These are phyloP conservation scores for Pseudogymnoascus sp. DNA, from an alignment of 2,329 filamentous ascomycete genomes.

Conservation along the genomic window DNA sequence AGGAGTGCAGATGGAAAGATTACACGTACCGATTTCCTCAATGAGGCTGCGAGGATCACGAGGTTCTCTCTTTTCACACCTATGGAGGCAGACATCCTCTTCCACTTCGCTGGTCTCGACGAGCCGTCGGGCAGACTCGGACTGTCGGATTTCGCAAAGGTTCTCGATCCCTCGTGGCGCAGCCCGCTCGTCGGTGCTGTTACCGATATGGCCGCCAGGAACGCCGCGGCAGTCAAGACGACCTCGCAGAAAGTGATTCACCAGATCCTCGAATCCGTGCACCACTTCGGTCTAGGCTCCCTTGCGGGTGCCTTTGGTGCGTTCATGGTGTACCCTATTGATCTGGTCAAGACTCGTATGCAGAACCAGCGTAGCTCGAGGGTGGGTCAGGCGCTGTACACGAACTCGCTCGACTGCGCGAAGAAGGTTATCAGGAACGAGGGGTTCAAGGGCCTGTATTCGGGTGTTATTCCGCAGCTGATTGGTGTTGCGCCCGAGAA, in stretches of 20 bases:
- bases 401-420: constrained; percentile 94
- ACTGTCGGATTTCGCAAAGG: constrained; percentile 82
- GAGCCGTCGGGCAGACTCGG: constrained; percentile 79
- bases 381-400: constrained; percentile 84
- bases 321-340: constrained; percentile 99
- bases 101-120: constrained; percentile 93
- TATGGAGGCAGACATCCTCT: constrained; percentile 97
- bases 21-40: constrained; percentile 85
- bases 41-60: constrained; percentile 84
- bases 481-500: constrained; percentile 98
- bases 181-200: constrained; percentile 37
- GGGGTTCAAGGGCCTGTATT: constrained; percentile 83
- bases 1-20: constrained; percentile 89
- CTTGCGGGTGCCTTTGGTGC: constrained; percentile 93
- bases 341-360: constrained; percentile 96
- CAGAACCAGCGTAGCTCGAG: constrained; percentile 86
- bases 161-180: constrained; percentile 89
- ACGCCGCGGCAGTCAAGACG: constrained; percentile 43
- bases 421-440: constrained; percentile 90
- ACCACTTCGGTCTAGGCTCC: constrained; percentile 86
- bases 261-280: constrained; percentile 65
- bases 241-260: constrained; percentile 52
- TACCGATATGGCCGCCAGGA: constrained; percentile 32
- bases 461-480: constrained; percentile 87
- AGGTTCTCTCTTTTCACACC: constrained; percentile 95